phyloP scores from a whole-genome alignment of 768 basidiomycete species.

The Lanmaoa pseudosensibilis region DNA sequence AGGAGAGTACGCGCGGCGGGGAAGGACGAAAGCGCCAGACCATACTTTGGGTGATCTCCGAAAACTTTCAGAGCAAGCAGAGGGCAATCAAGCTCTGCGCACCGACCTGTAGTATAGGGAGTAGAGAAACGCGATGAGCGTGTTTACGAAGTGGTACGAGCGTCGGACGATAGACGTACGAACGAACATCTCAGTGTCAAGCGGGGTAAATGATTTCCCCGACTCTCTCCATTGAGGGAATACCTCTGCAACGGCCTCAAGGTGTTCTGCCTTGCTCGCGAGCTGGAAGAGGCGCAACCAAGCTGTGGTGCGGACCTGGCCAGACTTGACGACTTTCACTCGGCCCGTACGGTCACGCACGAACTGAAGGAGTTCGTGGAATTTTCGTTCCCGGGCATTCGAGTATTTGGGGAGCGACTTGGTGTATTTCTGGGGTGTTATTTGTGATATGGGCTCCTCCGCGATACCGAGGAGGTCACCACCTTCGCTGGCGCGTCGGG shows the following conservation, averaged over 20 bases:
- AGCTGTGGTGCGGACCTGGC: constrained; percentile 43
- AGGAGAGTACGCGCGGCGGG: constrained; percentile 55
- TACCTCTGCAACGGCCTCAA: constrained; percentile 45
- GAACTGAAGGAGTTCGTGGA: constrained; percentile 26
- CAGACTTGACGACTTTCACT: constrained; percentile 28
- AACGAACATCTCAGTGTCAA: constrained; percentile 50
- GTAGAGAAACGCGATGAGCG: neutral
- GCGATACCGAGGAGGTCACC: constrained; percentile 14
- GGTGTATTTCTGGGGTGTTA: neutral
- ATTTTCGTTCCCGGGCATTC: constrained; percentile 21
- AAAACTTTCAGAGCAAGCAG: constrained; percentile 59
- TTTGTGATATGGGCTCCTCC: constrained; percentile 1
- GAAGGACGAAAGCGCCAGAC: constrained; percentile 47
- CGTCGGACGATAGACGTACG: constrained; percentile 42
- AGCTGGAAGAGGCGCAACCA: constrained; percentile 55
- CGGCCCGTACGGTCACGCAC: constrained; percentile 31
- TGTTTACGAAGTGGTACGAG: neutral
- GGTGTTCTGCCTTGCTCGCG: constrained; percentile 48
- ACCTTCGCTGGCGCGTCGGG: constrained; percentile 8
- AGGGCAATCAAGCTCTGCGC: constrained; percentile 55
- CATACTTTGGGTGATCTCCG: constrained; percentile 61
- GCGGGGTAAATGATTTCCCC: constrained; percentile 38
- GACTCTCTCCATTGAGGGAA: constrained; percentile 53
- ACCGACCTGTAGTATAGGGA: constrained; percentile 49
- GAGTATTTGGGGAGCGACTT: neutral